Evolutionary conservation across 78 protist species (phyloP), one percentile per base, ranked within the genome.

Genomic region (Cyanophora paradoxa): DNA sequence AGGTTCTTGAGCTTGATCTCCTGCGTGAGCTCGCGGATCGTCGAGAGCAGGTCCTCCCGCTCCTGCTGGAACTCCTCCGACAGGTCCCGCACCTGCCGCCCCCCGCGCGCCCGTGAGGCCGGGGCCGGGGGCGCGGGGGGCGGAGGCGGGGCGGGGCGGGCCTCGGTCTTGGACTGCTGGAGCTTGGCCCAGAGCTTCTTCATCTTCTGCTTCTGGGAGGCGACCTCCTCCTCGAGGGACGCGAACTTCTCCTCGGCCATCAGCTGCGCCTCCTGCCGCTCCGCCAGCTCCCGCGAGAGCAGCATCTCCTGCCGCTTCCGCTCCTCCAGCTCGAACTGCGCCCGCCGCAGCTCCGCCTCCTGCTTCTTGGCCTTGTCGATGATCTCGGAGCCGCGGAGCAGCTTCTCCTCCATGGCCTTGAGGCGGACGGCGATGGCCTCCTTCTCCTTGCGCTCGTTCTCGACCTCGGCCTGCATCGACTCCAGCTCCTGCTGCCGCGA

Each of bases 1-100:
- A 78, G 58, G 20, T 24, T 34, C 37, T 40, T 40, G 22, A 68
- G 74, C 79, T 76, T 72, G n/a, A 61, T n/a, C 70, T 75, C 77
- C 11, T 46, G 72, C n/a, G n/a, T 34, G 48, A 71, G 83, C 54
- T 86, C 82, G 67, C 85, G 76, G 59, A 86, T 77, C 28, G 81
- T 68, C 26, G 80, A 83, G 41, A 76, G 67, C 30, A 86, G 71
- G 68, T 75, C 79, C 41, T 63, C 82, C 58, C 42, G 37, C 56
- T 81, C 83, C 26, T 61, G 64, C 62, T 67, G 40, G 39, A 58
- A 69, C 59, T 81, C 83, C 28, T 59, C 24, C 71, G 79, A 74
- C 73, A 78, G 13, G n/a, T 84, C 86, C n/a, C 34, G 4, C 8
- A 71, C 67, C 76, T 81, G 77, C 54, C 57, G 41, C 20, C 34